Evolutionary conservation across 1,139 yeast genomes (phyloP), one percentile per base, ranked within the genome.

Genomic region (Scheffersomyces stambukii): DNA sequence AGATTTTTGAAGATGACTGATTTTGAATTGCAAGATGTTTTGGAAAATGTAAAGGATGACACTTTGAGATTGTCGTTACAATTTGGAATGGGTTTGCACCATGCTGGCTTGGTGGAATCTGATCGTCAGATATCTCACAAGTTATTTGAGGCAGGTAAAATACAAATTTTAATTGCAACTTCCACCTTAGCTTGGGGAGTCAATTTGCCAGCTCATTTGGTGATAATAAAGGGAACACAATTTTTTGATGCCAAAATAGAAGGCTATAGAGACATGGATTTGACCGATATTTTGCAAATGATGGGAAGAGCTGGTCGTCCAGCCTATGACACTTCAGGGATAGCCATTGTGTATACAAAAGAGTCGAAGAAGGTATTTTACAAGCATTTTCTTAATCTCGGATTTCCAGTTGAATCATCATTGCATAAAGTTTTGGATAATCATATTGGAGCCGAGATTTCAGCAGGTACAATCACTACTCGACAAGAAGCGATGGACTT

Each of bases 151-250:
- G 64, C 71, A 18, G 86, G 85, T 35, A 88, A 86, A 52, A 79
- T 91, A 28, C 98, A 91, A 59, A 81, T 91, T 33, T 68, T 91
- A 35, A 75, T 93, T 32, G 97, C 98, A 0, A 91, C 99, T 0
- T 83, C 96, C 13, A 91, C 98, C 1, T 70, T 93, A 43, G 98
- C 97, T 0, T 88, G 96, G 93, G 97, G 97, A 46, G 96, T 91
- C 23, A 91, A 91, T 49, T 68, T 91, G 39, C 97, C 97, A 1
- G 97, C 97, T 0, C 91, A 88, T 60, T 64, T 91, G 45, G 98
- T 91, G 6, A 77, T 91, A 29, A 84, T 91, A 40, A 91, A 91
- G 54, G 97, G 97, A 21, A 91, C 98, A 0, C 93, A 84, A 48
- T 83, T 80, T 45, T 84, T 79, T 49, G 95, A 84, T 52, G 78